These are phyloP conservation scores for Boehmeria nivea DNA, from an alignment of 306 rosid genomes.

Conservation along the genomic window DNA sequence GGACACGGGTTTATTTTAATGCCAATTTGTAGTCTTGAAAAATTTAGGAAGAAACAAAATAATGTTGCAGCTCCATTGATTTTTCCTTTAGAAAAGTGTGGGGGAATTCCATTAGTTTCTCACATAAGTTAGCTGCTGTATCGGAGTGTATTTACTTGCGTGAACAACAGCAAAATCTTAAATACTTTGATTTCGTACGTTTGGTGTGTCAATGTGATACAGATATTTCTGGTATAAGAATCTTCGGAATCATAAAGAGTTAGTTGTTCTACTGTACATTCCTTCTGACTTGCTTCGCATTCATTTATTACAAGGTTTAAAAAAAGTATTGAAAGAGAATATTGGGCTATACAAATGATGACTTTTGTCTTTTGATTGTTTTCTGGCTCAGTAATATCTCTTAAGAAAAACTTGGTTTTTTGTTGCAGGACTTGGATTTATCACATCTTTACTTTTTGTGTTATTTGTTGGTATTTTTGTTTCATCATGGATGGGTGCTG, in stretches of 20 bases:
- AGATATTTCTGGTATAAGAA: too few species aligned
- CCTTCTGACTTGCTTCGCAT: too few species aligned
- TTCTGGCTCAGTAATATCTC: constrained; percentile 11
- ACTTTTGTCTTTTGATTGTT: constrained; percentile 1
- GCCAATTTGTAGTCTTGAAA: too few species aligned
- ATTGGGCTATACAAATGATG: too few species aligned
- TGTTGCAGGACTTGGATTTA: constrained; percentile 85
- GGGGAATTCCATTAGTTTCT: background rate
- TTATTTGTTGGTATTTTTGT: constrained; percentile 83
- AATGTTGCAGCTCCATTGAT: background rate
- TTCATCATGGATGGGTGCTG: constrained; percentile 88
- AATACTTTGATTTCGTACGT: too few species aligned
- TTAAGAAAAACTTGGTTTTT: constrained; percentile 23
- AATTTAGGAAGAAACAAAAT: background rate
- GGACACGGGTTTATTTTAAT: too few species aligned
- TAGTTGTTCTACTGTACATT: background rate
- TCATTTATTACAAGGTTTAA: too few species aligned
- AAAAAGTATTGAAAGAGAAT: too few species aligned
- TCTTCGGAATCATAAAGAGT: background rate
- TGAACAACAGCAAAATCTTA: too few species aligned
- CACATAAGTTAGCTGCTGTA: background rate
- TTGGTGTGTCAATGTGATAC: too few species aligned
- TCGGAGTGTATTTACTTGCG: too few species aligned
- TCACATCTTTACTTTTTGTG: constrained; percentile 74
- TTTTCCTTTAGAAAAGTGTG: background rate